A percentile compares a stretch with the other conserved stretches of the same genome.
phyloP scores from a whole-genome alignment of 805 yeast genomes.

The Wickerhamiella spandovensis region DNA sequence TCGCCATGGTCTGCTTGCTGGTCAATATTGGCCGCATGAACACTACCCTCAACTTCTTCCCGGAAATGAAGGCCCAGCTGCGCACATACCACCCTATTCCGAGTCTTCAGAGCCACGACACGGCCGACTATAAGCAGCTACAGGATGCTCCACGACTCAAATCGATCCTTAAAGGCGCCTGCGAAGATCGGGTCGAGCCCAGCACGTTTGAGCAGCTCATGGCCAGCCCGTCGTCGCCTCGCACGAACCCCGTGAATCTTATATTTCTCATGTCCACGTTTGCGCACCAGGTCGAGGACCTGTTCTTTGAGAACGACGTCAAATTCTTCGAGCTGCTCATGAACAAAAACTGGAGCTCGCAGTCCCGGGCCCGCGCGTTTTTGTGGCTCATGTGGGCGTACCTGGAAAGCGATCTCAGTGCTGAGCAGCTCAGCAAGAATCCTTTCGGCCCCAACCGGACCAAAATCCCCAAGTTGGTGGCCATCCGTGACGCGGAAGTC shows the following conservation, averaged over 20 bases:
- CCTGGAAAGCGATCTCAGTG: conserved; percentile 54
- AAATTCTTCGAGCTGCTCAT: conserved; percentile 45
- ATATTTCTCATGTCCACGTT: conserved; percentile 61
- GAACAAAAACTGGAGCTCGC: conserved; percentile 45
- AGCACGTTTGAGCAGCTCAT: conserved; percentile 8
- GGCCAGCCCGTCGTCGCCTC: conserved; percentile 25
- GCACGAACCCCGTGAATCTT: conserved; percentile 60
- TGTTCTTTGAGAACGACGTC: conserved; percentile 19
- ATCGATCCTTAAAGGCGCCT: conserved; percentile 75
- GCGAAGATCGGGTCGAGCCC: conserved; percentile 42
- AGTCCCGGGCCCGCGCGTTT: conserved; percentile 55
- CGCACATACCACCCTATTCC: conserved; percentile 93
- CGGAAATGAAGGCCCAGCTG: conserved; percentile 87
- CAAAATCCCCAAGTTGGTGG: conserved; percentile 28
- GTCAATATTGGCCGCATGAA: conserved; percentile 91
- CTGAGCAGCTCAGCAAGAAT: conserved; percentile 36
- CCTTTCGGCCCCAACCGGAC: conserved; percentile 42
- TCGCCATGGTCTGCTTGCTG: conserved; percentile 68
- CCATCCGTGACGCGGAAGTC: conserved; percentile 20
- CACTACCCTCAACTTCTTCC: conserved; percentile 84
- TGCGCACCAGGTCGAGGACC: conserved; percentile 37
- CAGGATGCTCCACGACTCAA: conserved; percentile 94
- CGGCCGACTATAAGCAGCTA: conserved; percentile 52
- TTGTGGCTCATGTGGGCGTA: conserved; percentile 76
- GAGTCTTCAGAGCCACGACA: conserved; percentile 56